A percentile compares a stretch with the other conserved stretches of the same genome.
Conservation (phyloP, 805 yeast species). For the Lachancea quebecensis region DNA sequence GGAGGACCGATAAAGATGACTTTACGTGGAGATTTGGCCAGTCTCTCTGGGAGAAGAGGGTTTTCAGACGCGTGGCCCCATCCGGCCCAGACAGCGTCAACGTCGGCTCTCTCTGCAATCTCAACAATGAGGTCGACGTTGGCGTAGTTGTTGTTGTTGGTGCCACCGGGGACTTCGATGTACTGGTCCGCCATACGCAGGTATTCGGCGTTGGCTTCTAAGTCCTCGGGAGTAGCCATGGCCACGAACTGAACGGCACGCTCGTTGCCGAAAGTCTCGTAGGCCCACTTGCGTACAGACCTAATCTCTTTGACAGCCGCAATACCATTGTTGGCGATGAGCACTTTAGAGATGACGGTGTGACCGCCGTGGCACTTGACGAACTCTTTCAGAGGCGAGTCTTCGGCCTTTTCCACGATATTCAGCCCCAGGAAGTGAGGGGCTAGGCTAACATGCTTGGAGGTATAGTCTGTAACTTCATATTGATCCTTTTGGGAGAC, state of each 20-base stretch:
- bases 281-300: constrained; percentile 97
- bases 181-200: constrained; percentile 99
- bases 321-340: constrained; percentile 98
- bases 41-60: constrained; percentile 85
- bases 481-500: constrained; percentile 23
- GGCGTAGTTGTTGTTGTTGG: constrained; percentile 97
- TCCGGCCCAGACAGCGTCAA: constrained; percentile 99
- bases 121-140: constrained; percentile 96
- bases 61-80: constrained; percentile 99
- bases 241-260: constrained; percentile 89
- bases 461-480: constrained; percentile 29
- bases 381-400: constrained; percentile 73
- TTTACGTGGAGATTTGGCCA: constrained; percentile 87
- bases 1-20: constrained; percentile 98
- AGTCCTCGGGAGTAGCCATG: constrained; percentile 99
- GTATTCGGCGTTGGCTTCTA: constrained; percentile 94
- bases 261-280: constrained; percentile 97
- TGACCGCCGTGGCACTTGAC: constrained; percentile 87
- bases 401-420: constrained; percentile 68
- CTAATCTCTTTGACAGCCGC: constrained; percentile 98
- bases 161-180: constrained; percentile 98
- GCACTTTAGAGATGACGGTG: constrained; percentile 80
- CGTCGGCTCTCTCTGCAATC: constrained; percentile 91
- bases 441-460: constrained; percentile 43
- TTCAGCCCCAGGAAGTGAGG: constrained; percentile 77